phyloP scores from a whole-genome alignment of 192 early-diverging fungal species.

The Spinellus fusiger region DNA sequence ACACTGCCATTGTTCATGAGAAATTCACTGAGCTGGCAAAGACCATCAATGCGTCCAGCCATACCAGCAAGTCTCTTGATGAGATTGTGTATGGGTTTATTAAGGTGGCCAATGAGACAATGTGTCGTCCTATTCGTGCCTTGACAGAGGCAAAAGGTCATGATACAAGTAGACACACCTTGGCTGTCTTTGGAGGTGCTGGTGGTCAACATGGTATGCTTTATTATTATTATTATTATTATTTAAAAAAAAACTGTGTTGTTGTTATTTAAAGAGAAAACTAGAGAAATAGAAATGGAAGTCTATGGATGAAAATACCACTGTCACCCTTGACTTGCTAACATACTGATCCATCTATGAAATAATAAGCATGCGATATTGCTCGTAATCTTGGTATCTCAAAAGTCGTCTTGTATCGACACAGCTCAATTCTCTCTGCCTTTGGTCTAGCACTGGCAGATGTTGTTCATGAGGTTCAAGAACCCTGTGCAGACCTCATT shows the following conservation, averaged over 20 bases:
- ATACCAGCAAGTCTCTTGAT: slow-evolving; percentile 63
- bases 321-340: neutral
- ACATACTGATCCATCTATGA: neutral
- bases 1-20: slow-evolving; percentile 50
- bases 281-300: neutral
- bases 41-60: slow-evolving; percentile 54
- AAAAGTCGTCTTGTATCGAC: slow-evolving; percentile 78
- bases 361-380: slow-evolving; percentile 85
- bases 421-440: slow-evolving; percentile 91
- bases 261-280: neutral
- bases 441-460: slow-evolving; percentile 87
- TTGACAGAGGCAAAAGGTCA: slow-evolving; percentile 92
- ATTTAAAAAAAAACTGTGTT: no score
- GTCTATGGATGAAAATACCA: neutral
- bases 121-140: slow-evolving; percentile 92
- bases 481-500: slow-evolving; percentile 61
- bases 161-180: slow-evolving; percentile 73
- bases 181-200: slow-evolving; percentile 94
- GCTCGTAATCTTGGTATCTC: slow-evolving; percentile 81
- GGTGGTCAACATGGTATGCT: slow-evolving; percentile 87
- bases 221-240: no score
- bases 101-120: slow-evolving; percentile 93
- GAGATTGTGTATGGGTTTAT: slow-evolving; percentile 93
- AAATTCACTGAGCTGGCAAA: slow-evolving; percentile 63
- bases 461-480: slow-evolving; percentile 88